Evolutionary conservation across 208 protist species (phyloP), one percentile per base, ranked within the genome.

Genomic region (Leishmania turanica): DNA sequence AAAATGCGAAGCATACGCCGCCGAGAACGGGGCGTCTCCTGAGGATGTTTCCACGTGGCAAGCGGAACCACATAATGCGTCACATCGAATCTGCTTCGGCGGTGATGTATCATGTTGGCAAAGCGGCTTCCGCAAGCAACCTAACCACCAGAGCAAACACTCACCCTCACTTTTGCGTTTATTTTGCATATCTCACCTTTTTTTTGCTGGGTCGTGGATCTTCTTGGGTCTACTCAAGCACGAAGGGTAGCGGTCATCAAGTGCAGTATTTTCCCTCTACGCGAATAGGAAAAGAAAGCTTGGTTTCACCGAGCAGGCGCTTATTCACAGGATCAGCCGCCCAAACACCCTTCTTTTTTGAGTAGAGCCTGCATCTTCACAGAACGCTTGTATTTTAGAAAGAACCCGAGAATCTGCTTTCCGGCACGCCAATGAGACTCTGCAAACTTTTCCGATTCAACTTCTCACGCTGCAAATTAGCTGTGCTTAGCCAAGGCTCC

Each of bases 401-500:
- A 47, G 21, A 45, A 17, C 11, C 31, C 0, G 53, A 53, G 19
- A 66, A 53, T 78, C 58, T 47, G 15, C 13, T 76, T 47, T 13
- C 5, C 5, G 19, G 21, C 13, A 49, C 34, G 0, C 21, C 45
- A n/a, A 91, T 91, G 88, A 78, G 64, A 70, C 40, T 83, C 13
- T 87, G 75, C 81, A 69, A 69, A 31, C 31, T 78, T 27, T 75
- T 72, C 13, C 70, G 86, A 7, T 86, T 92, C 73, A 47, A 79
- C 42, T 75, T 79, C 58, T 88, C 89, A 51, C 65, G 1, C 71
- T 9, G 78, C 9, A 58, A 31, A 0, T 73, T 85, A 17, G 73
- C 80, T 56, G 78, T 90, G 45, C 80, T 95, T 24, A 78, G 86
- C 45, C 91, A 93, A 75, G 92, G 78, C 13, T 56, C 80, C 9